Percentiles rank a stretch among this genome's conserved stretches.
phyloP scores from a whole-genome alignment of 2,329 filamentous ascomycete genomes.

The Colletotrichum truncatum region DNA sequence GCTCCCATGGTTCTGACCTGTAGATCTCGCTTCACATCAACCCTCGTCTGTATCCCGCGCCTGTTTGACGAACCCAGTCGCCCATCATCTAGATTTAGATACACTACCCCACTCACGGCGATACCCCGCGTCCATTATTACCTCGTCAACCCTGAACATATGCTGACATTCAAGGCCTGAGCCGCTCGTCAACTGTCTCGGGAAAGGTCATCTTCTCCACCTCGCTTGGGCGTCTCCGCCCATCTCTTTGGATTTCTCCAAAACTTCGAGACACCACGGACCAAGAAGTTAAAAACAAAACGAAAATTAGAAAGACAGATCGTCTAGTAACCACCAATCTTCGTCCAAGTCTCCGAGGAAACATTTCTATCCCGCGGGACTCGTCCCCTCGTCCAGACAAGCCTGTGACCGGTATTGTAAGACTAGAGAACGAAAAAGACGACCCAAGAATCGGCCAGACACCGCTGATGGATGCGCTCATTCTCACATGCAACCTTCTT shows the following conservation, averaged over 20 bases:
- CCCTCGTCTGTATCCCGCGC: slow-evolving; percentile 17
- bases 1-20: slow-evolving; percentile 9
- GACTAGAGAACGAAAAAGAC: not conserved
- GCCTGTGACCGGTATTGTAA: slow-evolving; percentile 13
- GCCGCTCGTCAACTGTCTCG: slow-evolving; percentile 1
- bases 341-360: not conserved
- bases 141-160: not conserved
- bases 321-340: not conserved
- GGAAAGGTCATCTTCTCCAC: slow-evolving; percentile 10
- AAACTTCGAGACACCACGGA: slow-evolving; percentile 4
- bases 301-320: not conserved
- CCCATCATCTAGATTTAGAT: slow-evolving; percentile 29
- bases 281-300: slow-evolving; percentile 9
- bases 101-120: slow-evolving; percentile 1
- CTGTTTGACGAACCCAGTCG: slow-evolving; percentile 18
- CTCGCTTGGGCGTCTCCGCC: not conserved
- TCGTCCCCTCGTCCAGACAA: slow-evolving; percentile 8
- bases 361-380: not conserved
- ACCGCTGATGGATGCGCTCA: not conserved
- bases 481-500: slow-evolving; percentile 3
- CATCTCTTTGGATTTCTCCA: not conserved
- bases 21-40: slow-evolving; percentile 20
- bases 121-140: slow-evolving; percentile 14
- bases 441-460: not conserved
- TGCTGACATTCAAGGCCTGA: not conserved